Percentiles rank a stretch among this genome's conserved stretches.
These are phyloP conservation scores for Botryotinia globosa DNA, from an alignment of 2,329 filamentous ascomycete species.

Conservation along the genomic window DNA sequence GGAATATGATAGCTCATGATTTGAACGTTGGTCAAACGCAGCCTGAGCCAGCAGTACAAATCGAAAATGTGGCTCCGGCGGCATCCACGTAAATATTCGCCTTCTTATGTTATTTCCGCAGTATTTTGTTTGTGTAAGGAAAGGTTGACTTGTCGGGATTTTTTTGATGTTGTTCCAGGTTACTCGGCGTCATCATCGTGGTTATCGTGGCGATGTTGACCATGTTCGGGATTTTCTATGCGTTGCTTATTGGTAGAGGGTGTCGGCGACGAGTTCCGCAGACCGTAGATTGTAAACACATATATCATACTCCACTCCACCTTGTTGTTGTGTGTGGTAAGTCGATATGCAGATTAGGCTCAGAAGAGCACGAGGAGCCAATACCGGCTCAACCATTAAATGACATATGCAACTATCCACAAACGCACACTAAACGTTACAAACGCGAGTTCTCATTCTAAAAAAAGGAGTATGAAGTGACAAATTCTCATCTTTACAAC, in stretches of 20 bases:
- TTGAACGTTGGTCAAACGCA: conserved; percentile 8
- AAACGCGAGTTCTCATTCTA: background rate
- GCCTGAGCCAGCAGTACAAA: background rate
- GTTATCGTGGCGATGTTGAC: background rate
- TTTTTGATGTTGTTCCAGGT: conserved; percentile 3
- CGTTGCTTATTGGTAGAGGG: background rate
- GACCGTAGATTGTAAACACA: background rate
- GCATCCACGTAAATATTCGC: conserved; percentile 15
- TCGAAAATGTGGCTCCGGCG: background rate
- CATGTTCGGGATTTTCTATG: background rate
- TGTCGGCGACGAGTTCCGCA: background rate
- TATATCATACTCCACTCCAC: background rate
- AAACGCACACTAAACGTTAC: background rate
- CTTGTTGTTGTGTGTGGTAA: background rate
- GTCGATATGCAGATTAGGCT: background rate
- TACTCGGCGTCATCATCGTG: conserved; percentile 12
- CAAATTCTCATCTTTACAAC: background rate
- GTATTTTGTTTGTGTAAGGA: background rate
- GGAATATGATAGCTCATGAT: conserved; percentile 27
- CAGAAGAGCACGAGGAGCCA: background rate
- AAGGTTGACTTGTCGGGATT: background rate
- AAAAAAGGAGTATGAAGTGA: background rate
- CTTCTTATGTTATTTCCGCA: background rate
- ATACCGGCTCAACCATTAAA: background rate
- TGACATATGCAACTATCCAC: background rate